phyloP scores from a whole-genome alignment of 176 grass and related monocot species.

The Aegilops bicornis region DNA sequence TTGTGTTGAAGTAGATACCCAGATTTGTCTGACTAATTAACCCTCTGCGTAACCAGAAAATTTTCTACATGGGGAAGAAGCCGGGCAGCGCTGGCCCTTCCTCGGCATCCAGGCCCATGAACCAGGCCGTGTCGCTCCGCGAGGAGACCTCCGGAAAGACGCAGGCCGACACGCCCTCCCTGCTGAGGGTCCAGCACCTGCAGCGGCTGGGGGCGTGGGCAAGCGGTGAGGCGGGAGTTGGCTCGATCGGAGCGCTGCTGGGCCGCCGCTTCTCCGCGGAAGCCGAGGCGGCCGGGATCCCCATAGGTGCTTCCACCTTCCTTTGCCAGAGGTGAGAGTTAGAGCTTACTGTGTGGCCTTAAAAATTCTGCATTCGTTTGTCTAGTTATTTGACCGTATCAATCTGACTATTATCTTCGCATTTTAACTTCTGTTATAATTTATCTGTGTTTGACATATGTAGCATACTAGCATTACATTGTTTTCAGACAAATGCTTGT shows the following conservation, averaged over 20 bases:
- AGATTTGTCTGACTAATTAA: neutral
- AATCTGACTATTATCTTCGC: neutral
- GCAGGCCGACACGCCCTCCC: slow-evolving; percentile 10
- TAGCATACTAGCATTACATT: neutral
- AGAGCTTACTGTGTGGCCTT: neutral
- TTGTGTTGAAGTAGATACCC: too few relatives aligned
- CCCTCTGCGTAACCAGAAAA: neutral
- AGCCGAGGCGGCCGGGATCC: slow-evolving; percentile 33
- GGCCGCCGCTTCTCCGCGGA: slow-evolving; percentile 40
- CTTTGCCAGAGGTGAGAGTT: slow-evolving; percentile 53
- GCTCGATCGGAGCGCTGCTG: slow-evolving; percentile 44
- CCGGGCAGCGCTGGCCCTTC: neutral
- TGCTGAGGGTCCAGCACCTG: slow-evolving; percentile 49
- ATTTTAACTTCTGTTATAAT: neutral
- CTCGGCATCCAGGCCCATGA: neutral
- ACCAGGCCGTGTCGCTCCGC: slow-evolving; percentile 36
- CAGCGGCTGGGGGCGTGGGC: slow-evolving; percentile 46
- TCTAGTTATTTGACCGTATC: neutral
- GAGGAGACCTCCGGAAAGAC: slow-evolving; percentile 57
- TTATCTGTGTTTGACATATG: neutral
- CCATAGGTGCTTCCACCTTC: slow-evolving; percentile 29
- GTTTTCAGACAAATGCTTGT: neutral
- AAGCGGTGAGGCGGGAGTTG: slow-evolving; percentile 33
- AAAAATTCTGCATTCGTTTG: neutral
- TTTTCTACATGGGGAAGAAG: slow-evolving; percentile 46